A percentile compares a stretch with the other conserved stretches of the same genome.
phyloP scores from a whole-genome alignment of 1,139 yeast genomes.

The Saccharomyces hybrid region DNA sequence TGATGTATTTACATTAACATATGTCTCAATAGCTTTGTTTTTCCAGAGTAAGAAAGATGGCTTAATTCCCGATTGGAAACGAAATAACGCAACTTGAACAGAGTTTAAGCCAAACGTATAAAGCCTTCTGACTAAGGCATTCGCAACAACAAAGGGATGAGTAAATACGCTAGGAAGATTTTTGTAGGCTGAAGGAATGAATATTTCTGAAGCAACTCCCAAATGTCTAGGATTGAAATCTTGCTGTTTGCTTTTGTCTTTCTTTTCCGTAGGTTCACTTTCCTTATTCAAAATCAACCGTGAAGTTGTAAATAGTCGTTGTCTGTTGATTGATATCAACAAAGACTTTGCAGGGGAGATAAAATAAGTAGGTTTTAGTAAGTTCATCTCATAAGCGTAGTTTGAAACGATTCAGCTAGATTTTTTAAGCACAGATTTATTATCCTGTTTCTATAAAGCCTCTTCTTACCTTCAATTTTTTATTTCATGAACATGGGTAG shows the following conservation, averaged over 20 bases:
- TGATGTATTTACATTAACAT: conserved; percentile 58
- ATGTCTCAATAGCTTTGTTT: conserved; percentile 60
- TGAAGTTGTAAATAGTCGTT: not conserved
- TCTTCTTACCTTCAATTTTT: not conserved
- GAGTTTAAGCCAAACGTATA: conserved; percentile 55
- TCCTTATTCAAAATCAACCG: conserved; percentile 6
- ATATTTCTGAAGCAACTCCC: conserved; percentile 42
- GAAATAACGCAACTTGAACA: conserved; percentile 54
- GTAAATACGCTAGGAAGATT: conserved; percentile 40
- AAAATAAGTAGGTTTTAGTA: not conserved
- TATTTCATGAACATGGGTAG: not conserved
- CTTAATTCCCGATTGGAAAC: conserved; percentile 54
- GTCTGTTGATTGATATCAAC: not conserved
- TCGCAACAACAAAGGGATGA: conserved; percentile 37
- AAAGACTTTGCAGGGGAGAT: not conserved
- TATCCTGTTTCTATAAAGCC: not conserved
- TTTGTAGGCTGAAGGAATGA: conserved; percentile 43
- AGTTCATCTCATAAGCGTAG: not conserved
- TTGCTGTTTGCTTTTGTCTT: conserved; percentile 6
- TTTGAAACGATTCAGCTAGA: not conserved
- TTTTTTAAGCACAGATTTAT: not conserved
- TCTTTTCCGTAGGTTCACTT: conserved; percentile 1
- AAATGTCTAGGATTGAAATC: conserved; percentile 36
- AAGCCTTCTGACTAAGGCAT: conserved; percentile 41
- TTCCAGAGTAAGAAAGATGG: conserved; percentile 67